A percentile compares a stretch with the other conserved stretches of the same genome.
Evolutionary conservation across 306 rosid species (phyloP).

Genomic region (Potentilla sterilis): DNA sequence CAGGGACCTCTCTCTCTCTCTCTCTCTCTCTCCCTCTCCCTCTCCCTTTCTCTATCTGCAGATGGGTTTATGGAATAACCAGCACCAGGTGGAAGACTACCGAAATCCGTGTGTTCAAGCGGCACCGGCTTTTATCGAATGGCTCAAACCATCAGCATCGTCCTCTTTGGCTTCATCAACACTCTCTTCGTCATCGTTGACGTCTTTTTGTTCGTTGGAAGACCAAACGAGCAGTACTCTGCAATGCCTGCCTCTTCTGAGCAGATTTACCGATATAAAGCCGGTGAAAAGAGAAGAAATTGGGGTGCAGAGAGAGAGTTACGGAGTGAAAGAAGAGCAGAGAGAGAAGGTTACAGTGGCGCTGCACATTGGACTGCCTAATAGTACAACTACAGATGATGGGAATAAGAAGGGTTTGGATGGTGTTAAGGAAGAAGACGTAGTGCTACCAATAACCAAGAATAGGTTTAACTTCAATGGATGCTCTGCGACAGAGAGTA

Average conservation of each 20-base stretch:
- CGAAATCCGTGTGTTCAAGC: slow-evolving; percentile 50
- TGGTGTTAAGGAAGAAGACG: slow-evolving; percentile 43
- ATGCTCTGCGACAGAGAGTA: slow-evolving; percentile 46
- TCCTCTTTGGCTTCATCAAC: slow-evolving; percentile 31
- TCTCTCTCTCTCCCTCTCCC: background rate
- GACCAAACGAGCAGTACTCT: slow-evolving; percentile 17
- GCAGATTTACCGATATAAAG: slow-evolving; percentile 25
- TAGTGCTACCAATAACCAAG: slow-evolving; percentile 15
- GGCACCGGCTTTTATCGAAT: slow-evolving; percentile 83
- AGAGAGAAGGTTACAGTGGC: slow-evolving; percentile 59
- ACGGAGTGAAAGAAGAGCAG: slow-evolving; percentile 50
- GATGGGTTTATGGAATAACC: slow-evolving; percentile 58
- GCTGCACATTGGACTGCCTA: slow-evolving; percentile 83
- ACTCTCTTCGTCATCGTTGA: slow-evolving; percentile 24
- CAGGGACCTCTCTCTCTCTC: slow-evolving; percentile 12
- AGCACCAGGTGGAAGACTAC: slow-evolving; percentile 37
- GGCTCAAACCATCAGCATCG: slow-evolving; percentile 72
- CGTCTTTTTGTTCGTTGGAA: slow-evolving; percentile 31
- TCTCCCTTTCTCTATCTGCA: slow-evolving; percentile 29
- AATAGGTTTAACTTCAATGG: slow-evolving; percentile 40
- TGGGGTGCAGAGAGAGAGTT: slow-evolving; percentile 35
- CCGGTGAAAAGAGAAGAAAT: slow-evolving; percentile 35
- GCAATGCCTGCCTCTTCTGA: slow-evolving; percentile 70
- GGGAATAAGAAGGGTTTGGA: slow-evolving; percentile 22
- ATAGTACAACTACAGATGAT: slow-evolving; percentile 3